These are phyloP conservation scores for Elymus sibiricus DNA, from an alignment of 176 grass and related monocot genomes.

Conservation along the genomic window DNA sequence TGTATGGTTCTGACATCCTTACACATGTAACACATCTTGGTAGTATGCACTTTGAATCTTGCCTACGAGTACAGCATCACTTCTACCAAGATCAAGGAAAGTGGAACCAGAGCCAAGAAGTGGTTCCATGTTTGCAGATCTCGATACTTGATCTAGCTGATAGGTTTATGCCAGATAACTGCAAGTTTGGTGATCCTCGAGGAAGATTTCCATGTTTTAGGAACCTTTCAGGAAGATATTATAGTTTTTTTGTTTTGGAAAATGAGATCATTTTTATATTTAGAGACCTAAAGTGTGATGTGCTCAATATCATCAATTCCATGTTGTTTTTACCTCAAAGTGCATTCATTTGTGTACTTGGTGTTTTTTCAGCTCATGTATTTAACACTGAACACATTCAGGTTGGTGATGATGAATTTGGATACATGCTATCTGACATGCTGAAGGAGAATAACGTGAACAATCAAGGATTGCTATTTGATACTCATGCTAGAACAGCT, in stretches of 20 bases:
- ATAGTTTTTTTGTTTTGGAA: background rate
- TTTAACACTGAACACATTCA: conserved; percentile 27
- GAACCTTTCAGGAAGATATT: background rate
- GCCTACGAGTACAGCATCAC: background rate
- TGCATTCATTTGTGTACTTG: conserved; percentile 5
- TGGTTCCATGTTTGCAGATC: background rate
- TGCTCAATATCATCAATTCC: background rate
- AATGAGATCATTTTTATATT: background rate
- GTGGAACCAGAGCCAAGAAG: background rate
- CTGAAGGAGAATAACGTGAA: conserved; percentile 95
- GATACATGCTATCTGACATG: conserved; percentile 88
- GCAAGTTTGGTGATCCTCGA: background rate
- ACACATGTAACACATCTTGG: background rate
- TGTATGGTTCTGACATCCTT: background rate
- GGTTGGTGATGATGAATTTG: conserved; percentile 99
- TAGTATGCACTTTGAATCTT: background rate
- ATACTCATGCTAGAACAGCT: conserved; percentile 88
- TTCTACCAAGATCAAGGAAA: background rate
- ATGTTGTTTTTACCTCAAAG: background rate
- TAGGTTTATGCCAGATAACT: background rate
- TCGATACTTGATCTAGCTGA: background rate
- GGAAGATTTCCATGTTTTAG: background rate
- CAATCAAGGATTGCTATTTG: conserved; percentile 79
- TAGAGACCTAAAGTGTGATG: background rate
- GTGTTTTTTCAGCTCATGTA: background rate